phyloP scores from a whole-genome alignment of 1,139 yeast genomes.

The Yamadazyma diddensiae region DNA sequence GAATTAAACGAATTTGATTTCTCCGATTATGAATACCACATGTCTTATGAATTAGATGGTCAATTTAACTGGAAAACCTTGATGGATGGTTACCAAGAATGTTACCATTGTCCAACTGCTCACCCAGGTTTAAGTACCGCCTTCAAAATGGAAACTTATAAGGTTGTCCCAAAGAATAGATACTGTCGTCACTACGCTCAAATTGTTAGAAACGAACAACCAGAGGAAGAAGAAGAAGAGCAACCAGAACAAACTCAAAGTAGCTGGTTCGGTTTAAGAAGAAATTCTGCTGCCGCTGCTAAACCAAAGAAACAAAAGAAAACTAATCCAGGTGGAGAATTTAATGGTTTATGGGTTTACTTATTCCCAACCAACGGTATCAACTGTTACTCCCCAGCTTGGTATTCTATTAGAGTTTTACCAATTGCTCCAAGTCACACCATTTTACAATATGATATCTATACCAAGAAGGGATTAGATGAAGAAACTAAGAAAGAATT shows the following conservation, averaged over 20 bases:
- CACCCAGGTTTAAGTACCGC: slow-evolving; percentile 59
- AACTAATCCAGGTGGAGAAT: slow-evolving; percentile 55
- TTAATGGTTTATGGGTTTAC: slow-evolving; percentile 62
- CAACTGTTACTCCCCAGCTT: slow-evolving; percentile 64
- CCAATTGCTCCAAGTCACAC: slow-evolving; percentile 54
- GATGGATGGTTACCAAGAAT: slow-evolving; percentile 67
- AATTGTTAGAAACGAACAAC: slow-evolving; percentile 18
- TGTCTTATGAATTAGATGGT: slow-evolving; percentile 65
- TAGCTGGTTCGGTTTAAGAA: slow-evolving; percentile 50
- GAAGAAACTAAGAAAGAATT: slow-evolving; percentile 54
- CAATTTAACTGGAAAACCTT: slow-evolving; percentile 64
- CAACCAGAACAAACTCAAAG: slow-evolving; percentile 26
- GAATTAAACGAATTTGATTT: slow-evolving; percentile 59
- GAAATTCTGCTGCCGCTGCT: slow-evolving; percentile 19
- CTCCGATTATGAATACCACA: slow-evolving; percentile 58
- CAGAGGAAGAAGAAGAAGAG: slow-evolving; percentile 10
- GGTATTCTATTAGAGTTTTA: slow-evolving; percentile 60
- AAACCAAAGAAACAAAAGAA: slow-evolving; percentile 17
- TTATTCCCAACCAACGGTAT: slow-evolving; percentile 57
- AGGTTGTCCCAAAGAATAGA: slow-evolving; percentile 56
- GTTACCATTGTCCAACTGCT: slow-evolving; percentile 66
- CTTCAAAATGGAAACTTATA: slow-evolving; percentile 62
- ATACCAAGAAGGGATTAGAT: slow-evolving; percentile 56
- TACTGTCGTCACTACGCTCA: slow-evolving; percentile 55
- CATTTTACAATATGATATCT: slow-evolving; percentile 57